A percentile compares a stretch with the other conserved stretches of the same genome.
Evolutionary conservation across 495 filamentous ascomycete species (phyloP).

Genomic region (Echria macrotheca): DNA sequence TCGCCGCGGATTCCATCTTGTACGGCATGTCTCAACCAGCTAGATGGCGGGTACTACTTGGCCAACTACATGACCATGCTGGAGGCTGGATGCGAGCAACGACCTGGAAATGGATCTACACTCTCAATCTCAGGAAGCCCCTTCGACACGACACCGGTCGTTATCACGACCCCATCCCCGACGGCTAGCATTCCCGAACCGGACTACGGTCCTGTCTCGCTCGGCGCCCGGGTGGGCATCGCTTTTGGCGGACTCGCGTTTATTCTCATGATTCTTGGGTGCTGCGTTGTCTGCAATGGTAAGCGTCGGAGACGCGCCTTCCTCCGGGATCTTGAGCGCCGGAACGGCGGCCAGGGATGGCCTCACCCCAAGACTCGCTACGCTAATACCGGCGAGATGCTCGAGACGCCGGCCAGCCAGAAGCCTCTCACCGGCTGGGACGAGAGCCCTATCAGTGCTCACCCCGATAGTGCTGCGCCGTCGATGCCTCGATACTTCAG

Average conservation of each 20-base stretch:
- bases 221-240: constrained; percentile 49
- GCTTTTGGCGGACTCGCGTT: constrained; percentile 42
- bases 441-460: constrained; percentile 37
- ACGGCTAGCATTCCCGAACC: constrained; percentile 19
- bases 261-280: constrained; percentile 37
- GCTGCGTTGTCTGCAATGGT: constrained; percentile 43
- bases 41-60: constrained; percentile 22
- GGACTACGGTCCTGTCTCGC: constrained; percentile 36
- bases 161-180: constrained; percentile 35
- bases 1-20: constrained; percentile 27
- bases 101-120: constrained; percentile 30
- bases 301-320: constrained; percentile 42
- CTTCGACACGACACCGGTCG: constrained; percentile 40
- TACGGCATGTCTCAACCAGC: constrained; percentile 26
- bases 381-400: constrained; percentile 32
- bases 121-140: constrained; percentile 43
- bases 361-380: constrained; percentile 28
- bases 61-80: constrained; percentile 44
- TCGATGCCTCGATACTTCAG: constrained; percentile 43
- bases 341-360: constrained; percentile 33
- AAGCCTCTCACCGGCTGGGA: constrained; percentile 42
- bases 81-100: constrained; percentile 42
- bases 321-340: constrained; percentile 32
- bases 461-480: constrained; percentile 26
- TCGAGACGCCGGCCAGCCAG: constrained; percentile 46